Evolutionary conservation across 177 flowering plant genomes (phyloP).

Genomic region (Vitis hybrid): DNA sequence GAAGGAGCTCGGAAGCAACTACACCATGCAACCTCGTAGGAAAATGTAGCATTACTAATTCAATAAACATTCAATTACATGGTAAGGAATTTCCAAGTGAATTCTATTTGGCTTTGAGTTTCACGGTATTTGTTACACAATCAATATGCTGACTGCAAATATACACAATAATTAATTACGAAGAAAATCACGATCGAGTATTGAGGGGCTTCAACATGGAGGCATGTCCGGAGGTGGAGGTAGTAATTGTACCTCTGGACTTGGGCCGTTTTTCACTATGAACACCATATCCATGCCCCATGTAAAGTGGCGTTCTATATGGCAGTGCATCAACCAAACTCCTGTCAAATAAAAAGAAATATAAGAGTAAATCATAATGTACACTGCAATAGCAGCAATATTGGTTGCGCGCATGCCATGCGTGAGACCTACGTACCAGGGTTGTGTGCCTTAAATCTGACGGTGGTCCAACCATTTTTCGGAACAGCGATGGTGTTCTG

Average conservation of each 20-base stretch:
- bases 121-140: too few species aligned
- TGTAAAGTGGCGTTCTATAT: conserved; percentile 18
- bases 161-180: too few species aligned
- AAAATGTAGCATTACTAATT: too few species aligned
- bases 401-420: background rate
- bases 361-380: background rate
- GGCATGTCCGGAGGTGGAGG: conserved; percentile 26
- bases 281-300: conserved; percentile 29
- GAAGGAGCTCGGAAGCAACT: too few species aligned
- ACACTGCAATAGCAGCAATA: too few species aligned
- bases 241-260: background rate
- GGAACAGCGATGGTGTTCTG: conserved; percentile 21
- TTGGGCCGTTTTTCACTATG: conserved; percentile 16
- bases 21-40: too few species aligned
- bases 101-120: too few species aligned
- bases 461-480: conserved; percentile 25
- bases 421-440: conserved; percentile 18
- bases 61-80: too few species aligned
- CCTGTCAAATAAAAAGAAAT: conserved; percentile 2
- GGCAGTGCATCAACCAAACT: conserved; percentile 30
- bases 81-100: too few species aligned
- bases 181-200: too few species aligned
- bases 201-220: conserved; percentile 10
- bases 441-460: conserved; percentile 25
- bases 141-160: too few species aligned